A percentile compares a stretch with the other conserved stretches of the same genome.
phyloP scores from a whole-genome alignment of 2,329 filamentous ascomycete species.

The Alternaria tenuissima region DNA sequence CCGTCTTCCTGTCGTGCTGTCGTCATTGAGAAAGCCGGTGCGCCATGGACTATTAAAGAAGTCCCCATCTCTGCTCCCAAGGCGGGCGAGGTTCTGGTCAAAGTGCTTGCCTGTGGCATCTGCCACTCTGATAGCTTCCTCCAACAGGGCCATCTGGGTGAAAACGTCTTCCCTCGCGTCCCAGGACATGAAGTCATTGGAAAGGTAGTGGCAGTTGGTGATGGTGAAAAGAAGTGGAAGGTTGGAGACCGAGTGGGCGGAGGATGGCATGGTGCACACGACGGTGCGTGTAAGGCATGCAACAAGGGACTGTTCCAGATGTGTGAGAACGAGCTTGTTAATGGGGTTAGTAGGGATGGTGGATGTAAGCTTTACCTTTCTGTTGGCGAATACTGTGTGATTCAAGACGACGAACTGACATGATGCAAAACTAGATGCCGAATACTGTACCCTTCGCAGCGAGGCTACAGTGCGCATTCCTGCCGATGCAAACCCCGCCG shows the following conservation, averaged over 20 bases:
- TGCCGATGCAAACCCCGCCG: slow-evolving; percentile 55
- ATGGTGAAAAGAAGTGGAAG: slow-evolving; percentile 65
- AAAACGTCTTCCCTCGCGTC: slow-evolving; percentile 59
- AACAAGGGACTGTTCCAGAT: slow-evolving; percentile 71
- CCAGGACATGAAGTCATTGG: slow-evolving; percentile 79
- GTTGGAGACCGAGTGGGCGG: slow-evolving; percentile 73
- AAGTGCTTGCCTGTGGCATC: slow-evolving; percentile 75
- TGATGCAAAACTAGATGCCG: slow-evolving; percentile 53
- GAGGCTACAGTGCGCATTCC: slow-evolving; percentile 68
- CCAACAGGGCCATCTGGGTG: slow-evolving; percentile 36
- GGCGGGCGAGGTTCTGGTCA: slow-evolving; percentile 70
- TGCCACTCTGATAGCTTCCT: slow-evolving; percentile 68
- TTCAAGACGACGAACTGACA: not conserved
- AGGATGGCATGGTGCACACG: slow-evolving; percentile 74
- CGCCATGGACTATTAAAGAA: slow-evolving; percentile 66
- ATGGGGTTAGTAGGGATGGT: slow-evolving; percentile 71
- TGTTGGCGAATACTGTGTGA: not conserved
- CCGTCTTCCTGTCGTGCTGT: slow-evolving; percentile 74
- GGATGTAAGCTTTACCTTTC: slow-evolving; percentile 61
- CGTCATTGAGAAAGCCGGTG: slow-evolving; percentile 63
- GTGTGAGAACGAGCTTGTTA: slow-evolving; percentile 69
- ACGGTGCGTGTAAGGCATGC: slow-evolving; percentile 69
- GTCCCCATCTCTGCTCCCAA: slow-evolving; percentile 65
- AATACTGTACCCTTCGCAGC: slow-evolving; percentile 67
- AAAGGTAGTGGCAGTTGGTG: slow-evolving; percentile 68